A percentile compares a stretch with the other conserved stretches of the same genome.
Conservation (phyloP, 75 land plant genomes). For the Sequoia sempervirens region DNA sequence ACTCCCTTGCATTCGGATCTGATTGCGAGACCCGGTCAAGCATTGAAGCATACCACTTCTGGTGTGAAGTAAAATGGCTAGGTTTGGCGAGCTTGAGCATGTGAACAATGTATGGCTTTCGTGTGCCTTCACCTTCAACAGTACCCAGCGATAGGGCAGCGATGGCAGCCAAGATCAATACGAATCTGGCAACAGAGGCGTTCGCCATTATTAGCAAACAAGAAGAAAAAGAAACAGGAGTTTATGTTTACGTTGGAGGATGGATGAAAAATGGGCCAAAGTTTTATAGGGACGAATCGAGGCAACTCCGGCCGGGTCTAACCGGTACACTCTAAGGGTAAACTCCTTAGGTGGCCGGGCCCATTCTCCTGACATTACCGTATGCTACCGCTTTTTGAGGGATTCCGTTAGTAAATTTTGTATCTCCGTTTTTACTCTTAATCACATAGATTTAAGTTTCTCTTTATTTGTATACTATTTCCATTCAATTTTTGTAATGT, state of each 20-base stretch:
- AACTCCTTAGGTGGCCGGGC: too few relatives aligned
- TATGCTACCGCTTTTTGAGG: too few relatives aligned
- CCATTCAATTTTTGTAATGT: too few relatives aligned
- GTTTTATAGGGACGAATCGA: background rate
- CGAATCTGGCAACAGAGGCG: background rate
- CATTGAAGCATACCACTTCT: background rate
- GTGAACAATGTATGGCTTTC: background rate
- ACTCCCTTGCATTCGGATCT: background rate
- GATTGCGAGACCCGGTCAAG: background rate
- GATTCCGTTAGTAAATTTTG: too few relatives aligned
- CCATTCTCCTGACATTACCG: too few relatives aligned
- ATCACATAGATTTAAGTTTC: too few relatives aligned
- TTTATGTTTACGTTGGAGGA: background rate
- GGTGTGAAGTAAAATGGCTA: background rate
- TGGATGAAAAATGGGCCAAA: too few relatives aligned
- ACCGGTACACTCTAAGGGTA: too few relatives aligned
- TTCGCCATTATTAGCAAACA: background rate
- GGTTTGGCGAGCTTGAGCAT: background rate
- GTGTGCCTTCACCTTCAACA: background rate
- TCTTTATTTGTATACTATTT: too few relatives aligned
- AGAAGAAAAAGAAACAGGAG: background rate
- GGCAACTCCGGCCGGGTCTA: too few relatives aligned
- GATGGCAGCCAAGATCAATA: background rate
- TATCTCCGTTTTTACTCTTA: too few relatives aligned
- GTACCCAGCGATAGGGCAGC: background rate